A percentile compares a stretch with the other conserved stretches of the same genome.
phyloP scores from a whole-genome alignment of 495 filamentous ascomycete species.

The Podospora australis region DNA sequence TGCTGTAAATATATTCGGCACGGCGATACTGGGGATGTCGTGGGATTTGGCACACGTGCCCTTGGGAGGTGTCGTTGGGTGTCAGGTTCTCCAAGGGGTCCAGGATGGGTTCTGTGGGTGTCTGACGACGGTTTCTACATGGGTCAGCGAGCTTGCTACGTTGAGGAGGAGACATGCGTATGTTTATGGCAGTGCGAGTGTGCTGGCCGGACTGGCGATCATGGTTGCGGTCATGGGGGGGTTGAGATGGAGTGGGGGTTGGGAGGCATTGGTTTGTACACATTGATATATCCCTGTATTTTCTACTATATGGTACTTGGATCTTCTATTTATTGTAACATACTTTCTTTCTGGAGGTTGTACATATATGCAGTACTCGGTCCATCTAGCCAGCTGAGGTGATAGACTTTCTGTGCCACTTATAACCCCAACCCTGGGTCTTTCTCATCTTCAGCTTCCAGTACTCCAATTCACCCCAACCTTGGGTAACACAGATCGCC shows the following conservation, averaged over 20 bases:
- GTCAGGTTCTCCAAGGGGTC: constrained; percentile 77
- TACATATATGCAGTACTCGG: no score
- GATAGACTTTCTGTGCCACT: no score
- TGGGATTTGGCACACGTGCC: constrained; percentile 65
- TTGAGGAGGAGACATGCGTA: constrained; percentile 64
- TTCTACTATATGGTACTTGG: no score
- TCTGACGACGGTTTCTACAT: constrained; percentile 88
- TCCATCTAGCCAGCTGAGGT: no score
- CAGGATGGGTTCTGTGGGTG: constrained; percentile 90
- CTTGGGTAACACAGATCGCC: no score
- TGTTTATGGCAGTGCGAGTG: constrained; percentile 64
- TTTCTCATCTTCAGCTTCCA: no score
- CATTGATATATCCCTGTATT: constrained; percentile 1
- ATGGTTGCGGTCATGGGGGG: constrained; percentile 75
- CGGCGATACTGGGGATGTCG: constrained; percentile 55
- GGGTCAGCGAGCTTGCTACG: constrained; percentile 72
- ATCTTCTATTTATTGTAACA: no score
- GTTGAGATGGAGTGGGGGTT: constrained; percentile 68
- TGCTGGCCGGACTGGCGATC: constrained; percentile 56
- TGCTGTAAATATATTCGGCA: constrained; percentile 72
- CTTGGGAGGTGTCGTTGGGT: constrained; percentile 50
- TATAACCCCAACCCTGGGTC: no score
- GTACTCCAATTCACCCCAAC: no score
- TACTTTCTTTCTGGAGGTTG: no score
- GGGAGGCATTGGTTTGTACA: constrained; percentile 1